Percentiles rank a stretch among this genome's conserved stretches.
Evolutionary conservation across 2,329 filamentous ascomycete genomes (phyloP).

Genomic region (Mycosphaerella sp.): DNA sequence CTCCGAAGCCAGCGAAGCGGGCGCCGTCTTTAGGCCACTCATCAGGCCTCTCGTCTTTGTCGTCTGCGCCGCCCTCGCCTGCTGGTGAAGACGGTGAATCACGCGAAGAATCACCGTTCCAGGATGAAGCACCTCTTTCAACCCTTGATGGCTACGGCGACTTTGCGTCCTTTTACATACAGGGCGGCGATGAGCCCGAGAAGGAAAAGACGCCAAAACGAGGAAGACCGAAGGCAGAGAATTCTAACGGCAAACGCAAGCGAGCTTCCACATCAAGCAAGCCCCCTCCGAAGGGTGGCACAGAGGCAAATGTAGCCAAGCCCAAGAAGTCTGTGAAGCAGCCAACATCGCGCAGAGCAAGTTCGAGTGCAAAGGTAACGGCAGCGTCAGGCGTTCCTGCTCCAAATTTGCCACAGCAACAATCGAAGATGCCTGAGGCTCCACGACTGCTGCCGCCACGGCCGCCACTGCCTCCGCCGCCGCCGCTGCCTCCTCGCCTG

Average conservation of each 20-base stretch:
- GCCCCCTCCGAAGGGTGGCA: constrained; percentile 44
- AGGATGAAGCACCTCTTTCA: constrained; percentile 13
- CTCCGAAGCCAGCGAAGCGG: constrained; percentile 5
- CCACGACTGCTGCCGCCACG: background rate
- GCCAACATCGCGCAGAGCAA: background rate
- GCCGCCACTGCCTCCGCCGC: background rate
- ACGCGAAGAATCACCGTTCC: constrained; percentile 18
- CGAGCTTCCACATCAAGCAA: constrained; percentile 5
- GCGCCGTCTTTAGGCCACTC: constrained; percentile 18
- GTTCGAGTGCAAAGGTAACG: constrained; percentile 2
- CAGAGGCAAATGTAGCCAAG: background rate
- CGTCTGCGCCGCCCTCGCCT: constrained; percentile 18
- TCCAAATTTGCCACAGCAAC: constrained; percentile 2
- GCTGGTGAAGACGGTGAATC: constrained; percentile 6
- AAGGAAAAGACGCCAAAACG: constrained; percentile 7
- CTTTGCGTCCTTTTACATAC: constrained; percentile 32
- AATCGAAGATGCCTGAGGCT: background rate
- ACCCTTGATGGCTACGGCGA: constrained; percentile 27
- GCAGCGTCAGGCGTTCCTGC: constrained; percentile 1
- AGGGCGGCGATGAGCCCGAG: constrained; percentile 22
- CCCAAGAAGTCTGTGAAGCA: constrained; percentile 7
- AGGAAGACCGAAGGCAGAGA: constrained; percentile 4
- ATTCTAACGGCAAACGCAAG: constrained; percentile 2
- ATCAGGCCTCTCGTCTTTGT: constrained; percentile 24
- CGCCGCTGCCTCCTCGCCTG: background rate